These are phyloP conservation scores for Secale cereale DNA, from an alignment of 176 grass and related monocot genomes.

Conservation along the genomic window DNA sequence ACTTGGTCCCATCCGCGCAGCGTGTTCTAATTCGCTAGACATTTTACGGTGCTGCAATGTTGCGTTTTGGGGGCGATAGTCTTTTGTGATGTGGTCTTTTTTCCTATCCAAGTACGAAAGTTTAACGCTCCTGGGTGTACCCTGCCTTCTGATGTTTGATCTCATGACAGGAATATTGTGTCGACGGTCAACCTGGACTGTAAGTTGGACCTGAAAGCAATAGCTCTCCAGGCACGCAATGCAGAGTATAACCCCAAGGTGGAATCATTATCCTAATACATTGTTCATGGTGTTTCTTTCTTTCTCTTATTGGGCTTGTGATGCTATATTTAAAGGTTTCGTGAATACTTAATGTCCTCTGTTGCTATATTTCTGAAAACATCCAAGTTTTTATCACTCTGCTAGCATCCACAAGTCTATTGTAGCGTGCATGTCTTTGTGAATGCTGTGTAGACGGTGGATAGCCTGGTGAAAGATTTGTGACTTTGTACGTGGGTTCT, in stretches of 20 bases:
- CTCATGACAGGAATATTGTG: slow-evolving; percentile 64
- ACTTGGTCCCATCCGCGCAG: neutral
- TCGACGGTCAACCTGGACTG: slow-evolving; percentile 87
- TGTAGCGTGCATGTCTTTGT: neutral
- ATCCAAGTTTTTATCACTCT: neutral
- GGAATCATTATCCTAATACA: neutral
- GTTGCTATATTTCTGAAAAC: neutral
- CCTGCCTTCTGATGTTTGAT: neutral
- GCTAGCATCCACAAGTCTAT: neutral
- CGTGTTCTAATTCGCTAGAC: neutral
- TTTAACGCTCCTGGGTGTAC: neutral
- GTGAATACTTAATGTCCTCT: neutral
- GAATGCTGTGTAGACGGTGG: neutral
- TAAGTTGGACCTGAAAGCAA: slow-evolving; percentile 82
- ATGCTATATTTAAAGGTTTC: neutral
- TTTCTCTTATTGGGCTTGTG: neutral
- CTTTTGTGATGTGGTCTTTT: neutral
- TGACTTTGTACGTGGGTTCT: neutral
- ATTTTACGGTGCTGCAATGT: neutral
- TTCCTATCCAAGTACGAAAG: neutral
- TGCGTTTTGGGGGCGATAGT: neutral
- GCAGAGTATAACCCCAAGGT: slow-evolving; percentile 89
- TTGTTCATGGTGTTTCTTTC: neutral
- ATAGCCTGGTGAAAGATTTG: neutral
- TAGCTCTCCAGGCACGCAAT: slow-evolving; percentile 80